A percentile compares a stretch with the other conserved stretches of the same genome.
Evolutionary conservation across 1,284 basidiomycete genomes (phyloP).

Genomic region (Coniferiporia sulphurascens): DNA sequence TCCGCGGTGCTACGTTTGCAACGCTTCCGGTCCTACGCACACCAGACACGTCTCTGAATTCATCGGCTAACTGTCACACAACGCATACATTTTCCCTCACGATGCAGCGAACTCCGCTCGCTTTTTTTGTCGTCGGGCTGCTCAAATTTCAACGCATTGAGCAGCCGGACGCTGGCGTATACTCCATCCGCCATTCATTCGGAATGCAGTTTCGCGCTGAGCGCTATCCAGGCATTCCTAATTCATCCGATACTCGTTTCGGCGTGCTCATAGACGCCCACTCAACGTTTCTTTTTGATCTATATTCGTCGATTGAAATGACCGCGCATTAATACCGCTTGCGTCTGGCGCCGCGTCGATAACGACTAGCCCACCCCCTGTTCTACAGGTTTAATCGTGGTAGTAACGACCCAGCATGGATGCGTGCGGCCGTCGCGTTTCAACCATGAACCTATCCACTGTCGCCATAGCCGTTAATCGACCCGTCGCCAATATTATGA

Average conservation of each 20-base stretch:
- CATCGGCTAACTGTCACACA: constrained; percentile 8
- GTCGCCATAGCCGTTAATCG: too few species aligned
- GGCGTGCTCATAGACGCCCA: not conserved
- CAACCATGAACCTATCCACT: too few species aligned
- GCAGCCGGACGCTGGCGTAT: constrained; percentile 1
- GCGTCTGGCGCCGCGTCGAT: not conserved
- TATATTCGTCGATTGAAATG: not conserved
- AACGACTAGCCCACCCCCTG: not conserved
- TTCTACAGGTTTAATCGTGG: not conserved
- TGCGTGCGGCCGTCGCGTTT: too few species aligned
- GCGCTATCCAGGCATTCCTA: not conserved
- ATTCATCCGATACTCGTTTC: not conserved
- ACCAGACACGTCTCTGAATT: not conserved
- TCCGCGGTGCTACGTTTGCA: not conserved
- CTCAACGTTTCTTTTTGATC: not conserved
- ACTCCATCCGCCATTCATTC: not conserved
- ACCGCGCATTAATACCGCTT: not conserved
- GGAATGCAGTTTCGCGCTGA: not conserved
- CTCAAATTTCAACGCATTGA: not conserved
- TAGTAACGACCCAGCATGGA: not conserved
- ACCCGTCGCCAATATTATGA: too few species aligned
- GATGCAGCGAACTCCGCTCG: constrained; percentile 5
- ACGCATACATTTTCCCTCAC: not conserved
- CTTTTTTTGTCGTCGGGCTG: not conserved
- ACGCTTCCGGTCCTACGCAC: constrained; percentile 10